phyloP scores from a whole-genome alignment of 2,329 filamentous ascomycete species.

The Aureobasidium sp. region DNA sequence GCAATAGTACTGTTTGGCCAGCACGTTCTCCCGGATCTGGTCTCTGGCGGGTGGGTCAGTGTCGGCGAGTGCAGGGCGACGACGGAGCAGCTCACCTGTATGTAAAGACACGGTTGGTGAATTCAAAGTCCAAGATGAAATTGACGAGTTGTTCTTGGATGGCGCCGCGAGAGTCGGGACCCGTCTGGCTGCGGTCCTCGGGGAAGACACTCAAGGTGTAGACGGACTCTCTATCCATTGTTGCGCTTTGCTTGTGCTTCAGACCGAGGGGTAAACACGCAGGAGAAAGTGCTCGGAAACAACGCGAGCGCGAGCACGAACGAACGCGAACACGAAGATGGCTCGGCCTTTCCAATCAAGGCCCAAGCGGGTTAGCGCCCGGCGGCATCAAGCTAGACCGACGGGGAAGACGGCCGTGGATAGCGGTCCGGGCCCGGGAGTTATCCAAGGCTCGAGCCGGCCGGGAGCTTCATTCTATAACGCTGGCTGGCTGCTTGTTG shows the following conservation, averaged over 20 bases:
- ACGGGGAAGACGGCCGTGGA: too few relatives aligned
- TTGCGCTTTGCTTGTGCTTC: constrained; percentile 12
- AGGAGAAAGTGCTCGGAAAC: not conserved
- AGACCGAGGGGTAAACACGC: not conserved
- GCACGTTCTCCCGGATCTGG: constrained; percentile 87
- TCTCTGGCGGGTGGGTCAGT: too few relatives aligned
- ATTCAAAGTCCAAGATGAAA: constrained; percentile 91
- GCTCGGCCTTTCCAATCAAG: not conserved
- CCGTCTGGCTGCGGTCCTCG: constrained; percentile 27
- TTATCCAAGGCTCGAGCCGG: too few relatives aligned
- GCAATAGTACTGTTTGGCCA: constrained; percentile 90
- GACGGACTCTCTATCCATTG: constrained; percentile 80
- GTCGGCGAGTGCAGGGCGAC: too few relatives aligned
- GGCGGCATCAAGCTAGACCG: too few relatives aligned
- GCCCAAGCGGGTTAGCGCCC: not conserved
- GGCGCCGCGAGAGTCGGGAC: constrained; percentile 34
- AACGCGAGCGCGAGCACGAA: not conserved
- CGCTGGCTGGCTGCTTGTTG: too few relatives aligned
- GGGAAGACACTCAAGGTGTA: constrained; percentile 76
- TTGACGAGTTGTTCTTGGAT: constrained; percentile 73
- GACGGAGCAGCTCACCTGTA: too few relatives aligned
- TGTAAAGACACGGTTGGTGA: constrained; percentile 64
- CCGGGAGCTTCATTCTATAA: too few relatives aligned
- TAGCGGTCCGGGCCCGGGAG: too few relatives aligned
- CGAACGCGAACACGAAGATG: not conserved